Percentiles rank a stretch among this genome's conserved stretches.
Evolutionary conservation across 2,329 filamentous ascomycete genomes (phyloP).

Genomic region (Calcarisporium arbuscula): DNA sequence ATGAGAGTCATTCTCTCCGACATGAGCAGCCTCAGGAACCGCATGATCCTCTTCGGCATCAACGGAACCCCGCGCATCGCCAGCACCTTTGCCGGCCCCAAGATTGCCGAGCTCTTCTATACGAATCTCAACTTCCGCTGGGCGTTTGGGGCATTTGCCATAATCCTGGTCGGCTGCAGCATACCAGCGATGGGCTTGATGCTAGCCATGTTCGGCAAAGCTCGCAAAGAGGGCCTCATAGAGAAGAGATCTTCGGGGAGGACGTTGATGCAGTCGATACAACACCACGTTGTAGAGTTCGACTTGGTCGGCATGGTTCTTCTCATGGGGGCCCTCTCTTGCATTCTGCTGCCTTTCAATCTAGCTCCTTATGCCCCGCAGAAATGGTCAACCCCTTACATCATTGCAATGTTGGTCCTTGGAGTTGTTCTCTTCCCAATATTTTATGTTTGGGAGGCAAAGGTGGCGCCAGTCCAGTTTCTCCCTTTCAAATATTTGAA

Average conservation of each 20-base stretch:
- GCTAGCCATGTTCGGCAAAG: no score
- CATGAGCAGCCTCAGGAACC: no score
- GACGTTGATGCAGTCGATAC: conserved; percentile 38
- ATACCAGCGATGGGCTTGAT: no score
- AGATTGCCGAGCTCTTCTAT: conserved; percentile 27
- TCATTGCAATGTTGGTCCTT: conserved; percentile 38
- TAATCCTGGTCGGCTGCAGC: no score
- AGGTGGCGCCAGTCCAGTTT: conserved; percentile 46
- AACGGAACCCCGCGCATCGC: no score
- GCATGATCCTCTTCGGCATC: no score
- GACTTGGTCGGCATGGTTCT: no score
- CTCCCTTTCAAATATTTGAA: conserved; percentile 43
- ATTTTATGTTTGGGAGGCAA: conserved; percentile 50
- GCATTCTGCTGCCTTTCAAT: conserved; percentile 43
- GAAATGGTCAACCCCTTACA: conserved; percentile 31
- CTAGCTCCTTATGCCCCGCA: conserved; percentile 23
- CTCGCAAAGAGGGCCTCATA: conserved; percentile 42
- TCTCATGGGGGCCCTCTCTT: no score
- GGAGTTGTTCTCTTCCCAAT: conserved; percentile 37
- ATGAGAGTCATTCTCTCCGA: no score
- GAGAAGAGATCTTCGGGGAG: conserved; percentile 33
- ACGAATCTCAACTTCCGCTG: conserved; percentile 27
- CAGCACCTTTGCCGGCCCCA: no score
- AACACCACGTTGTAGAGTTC: conserved; percentile 49
- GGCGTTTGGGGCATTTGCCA: no score